phyloP scores from a whole-genome alignment of 345 rosid species.

The Mercurialis annua region DNA sequence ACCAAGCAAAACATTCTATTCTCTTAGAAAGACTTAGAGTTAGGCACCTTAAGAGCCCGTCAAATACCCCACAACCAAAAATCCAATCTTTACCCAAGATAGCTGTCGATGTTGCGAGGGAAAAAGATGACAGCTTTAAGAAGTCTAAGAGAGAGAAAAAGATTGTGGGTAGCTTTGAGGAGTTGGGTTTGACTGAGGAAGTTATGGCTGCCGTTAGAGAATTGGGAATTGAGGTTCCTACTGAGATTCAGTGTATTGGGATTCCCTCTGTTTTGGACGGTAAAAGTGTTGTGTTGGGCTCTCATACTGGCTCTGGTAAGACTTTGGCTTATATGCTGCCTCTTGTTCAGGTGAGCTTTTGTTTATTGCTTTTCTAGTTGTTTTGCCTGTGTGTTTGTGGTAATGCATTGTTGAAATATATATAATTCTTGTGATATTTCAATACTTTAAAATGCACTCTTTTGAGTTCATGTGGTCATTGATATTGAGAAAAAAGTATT shows the following conservation, averaged over 20 bases:
- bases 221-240: conserved; percentile 72
- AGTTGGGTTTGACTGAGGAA: conserved; percentile 75
- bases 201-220: conserved; percentile 79
- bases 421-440: too few relatives aligned
- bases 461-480: not conserved
- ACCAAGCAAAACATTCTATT: conserved; percentile 57
- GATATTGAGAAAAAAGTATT: not conserved
- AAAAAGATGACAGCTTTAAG: conserved; percentile 20
- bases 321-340: conserved; percentile 87
- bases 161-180: conserved; percentile 57
- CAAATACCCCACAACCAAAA: conserved; percentile 33
- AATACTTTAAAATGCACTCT: too few relatives aligned
- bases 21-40: conserved; percentile 75
- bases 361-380: not conserved
- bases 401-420: not conserved
- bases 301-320: conserved; percentile 97
- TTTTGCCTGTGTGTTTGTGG: not conserved
- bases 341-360: conserved; percentile 68
- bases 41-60: conserved; percentile 60
- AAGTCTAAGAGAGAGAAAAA: conserved; percentile 43
- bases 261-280: conserved; percentile 80
- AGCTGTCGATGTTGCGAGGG: conserved; percentile 21
- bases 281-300: conserved; percentile 80
- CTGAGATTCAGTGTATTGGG: conserved; percentile 91
- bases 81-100: conserved; percentile 14